phyloP scores from a whole-genome alignment of 768 basidiomycete genomes.

The Mycena kentingensis region DNA sequence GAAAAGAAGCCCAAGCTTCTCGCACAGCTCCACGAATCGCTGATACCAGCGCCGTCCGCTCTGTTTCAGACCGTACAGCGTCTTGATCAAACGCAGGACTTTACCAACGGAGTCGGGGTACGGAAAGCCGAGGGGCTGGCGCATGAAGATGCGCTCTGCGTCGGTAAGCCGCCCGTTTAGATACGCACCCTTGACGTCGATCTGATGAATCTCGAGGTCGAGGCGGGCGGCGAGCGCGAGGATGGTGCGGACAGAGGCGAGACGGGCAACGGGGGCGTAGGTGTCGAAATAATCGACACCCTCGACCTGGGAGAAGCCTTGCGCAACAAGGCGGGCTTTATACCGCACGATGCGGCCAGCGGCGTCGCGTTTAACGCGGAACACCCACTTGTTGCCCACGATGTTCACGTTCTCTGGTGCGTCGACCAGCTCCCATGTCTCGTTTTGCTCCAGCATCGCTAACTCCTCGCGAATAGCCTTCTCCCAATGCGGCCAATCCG shows the following conservation, averaged over 20 bases:
- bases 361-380: conserved; percentile 15
- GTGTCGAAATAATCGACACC: conserved; percentile 31
- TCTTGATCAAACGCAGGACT: conserved; percentile 7
- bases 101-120: neutral
- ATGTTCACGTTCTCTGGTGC: conserved; percentile 2
- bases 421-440: conserved; percentile 21
- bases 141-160: conserved; percentile 35
- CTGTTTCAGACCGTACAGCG: conserved; percentile 14
- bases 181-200: conserved; percentile 31
- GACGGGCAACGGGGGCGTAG: conserved; percentile 13
- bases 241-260: conserved; percentile 15
- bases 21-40: conserved; percentile 2
- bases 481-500: conserved; percentile 26
- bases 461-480: conserved; percentile 22
- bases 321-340: conserved; percentile 22
- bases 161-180: conserved; percentile 14
- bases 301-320: conserved; percentile 31
- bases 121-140: conserved; percentile 29
- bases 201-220: conserved; percentile 31
- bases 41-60: conserved; percentile 14
- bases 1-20: conserved; percentile 1
- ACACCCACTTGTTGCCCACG: conserved; percentile 10
- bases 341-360: conserved; percentile 19
- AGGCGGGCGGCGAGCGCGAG: conserved; percentile 31
- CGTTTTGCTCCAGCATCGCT: conserved; percentile 10